Conservation (phyloP, 805 yeast species). For the Nakazawaea siamensis region DNA sequence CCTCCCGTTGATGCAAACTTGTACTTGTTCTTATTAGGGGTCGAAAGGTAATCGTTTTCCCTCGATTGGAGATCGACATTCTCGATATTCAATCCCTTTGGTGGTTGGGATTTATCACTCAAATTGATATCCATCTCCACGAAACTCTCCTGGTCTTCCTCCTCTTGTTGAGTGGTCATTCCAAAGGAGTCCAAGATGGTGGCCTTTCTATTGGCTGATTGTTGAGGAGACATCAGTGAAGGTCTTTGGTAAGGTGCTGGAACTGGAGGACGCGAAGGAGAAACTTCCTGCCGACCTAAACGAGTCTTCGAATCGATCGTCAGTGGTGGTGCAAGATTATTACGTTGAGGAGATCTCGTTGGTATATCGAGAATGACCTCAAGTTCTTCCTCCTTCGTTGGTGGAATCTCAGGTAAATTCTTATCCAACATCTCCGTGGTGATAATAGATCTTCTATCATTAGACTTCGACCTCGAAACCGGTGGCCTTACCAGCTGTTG, state of each 20-base stretch:
- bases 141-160: conserved; percentile 16
- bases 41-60: conserved; percentile 13
- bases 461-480: conserved; percentile 16
- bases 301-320: background rate
- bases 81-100: conserved; percentile 11
- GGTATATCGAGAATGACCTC: conserved; percentile 20
- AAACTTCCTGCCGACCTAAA: background rate
- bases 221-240: conserved; percentile 5
- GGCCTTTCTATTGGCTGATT: conserved; percentile 13
- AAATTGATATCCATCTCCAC: conserved; percentile 9
- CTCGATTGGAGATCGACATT: conserved; percentile 5
- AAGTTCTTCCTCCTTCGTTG: conserved; percentile 11
- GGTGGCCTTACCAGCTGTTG: conserved; percentile 10
- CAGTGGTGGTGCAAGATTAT: too few species aligned
- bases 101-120: conserved; percentile 8
- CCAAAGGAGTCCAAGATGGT: conserved; percentile 12
- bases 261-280: background rate
- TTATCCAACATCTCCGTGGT: conserved; percentile 6
- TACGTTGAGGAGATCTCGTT: conserved; percentile 22
- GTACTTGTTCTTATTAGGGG: conserved; percentile 6
- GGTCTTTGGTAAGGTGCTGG: conserved; percentile 5
- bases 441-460: conserved; percentile 1
- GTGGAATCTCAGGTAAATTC: conserved; percentile 8
- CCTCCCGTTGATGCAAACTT: conserved; percentile 15
- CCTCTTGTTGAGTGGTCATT: too few species aligned